These are phyloP conservation scores for Trichosanthes cucumerina DNA, from an alignment of 306 rosid genomes.

Conservation along the genomic window DNA sequence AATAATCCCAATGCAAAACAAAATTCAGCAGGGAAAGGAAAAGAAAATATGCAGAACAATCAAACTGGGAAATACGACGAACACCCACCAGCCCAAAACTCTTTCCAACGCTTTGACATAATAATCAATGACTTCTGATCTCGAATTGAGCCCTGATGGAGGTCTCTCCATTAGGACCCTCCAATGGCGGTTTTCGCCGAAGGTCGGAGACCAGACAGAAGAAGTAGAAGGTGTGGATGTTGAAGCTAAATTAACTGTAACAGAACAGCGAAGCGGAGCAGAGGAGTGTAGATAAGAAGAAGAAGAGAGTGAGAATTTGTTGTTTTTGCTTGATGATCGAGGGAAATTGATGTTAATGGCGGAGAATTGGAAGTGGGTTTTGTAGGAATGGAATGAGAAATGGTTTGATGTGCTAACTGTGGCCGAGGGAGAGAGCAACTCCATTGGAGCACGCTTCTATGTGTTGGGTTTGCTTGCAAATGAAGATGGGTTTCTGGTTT, in stretches of 20 bases:
- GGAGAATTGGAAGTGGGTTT: constrained; percentile 21
- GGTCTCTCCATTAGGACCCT: constrained; percentile 61
- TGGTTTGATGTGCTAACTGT: constrained; percentile 15
- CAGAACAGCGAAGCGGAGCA: constrained; percentile 13
- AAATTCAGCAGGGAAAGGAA: constrained; percentile 9
- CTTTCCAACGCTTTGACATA: constrained; percentile 41
- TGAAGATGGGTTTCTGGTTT: background rate
- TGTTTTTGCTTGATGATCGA: constrained; percentile 11
- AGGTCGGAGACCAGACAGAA: constrained; percentile 22
- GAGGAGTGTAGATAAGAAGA: constrained; percentile 14
- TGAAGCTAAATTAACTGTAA: constrained; percentile 23
- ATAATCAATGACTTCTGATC: constrained; percentile 36
- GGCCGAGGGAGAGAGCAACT: constrained; percentile 26
- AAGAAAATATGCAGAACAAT: background rate
- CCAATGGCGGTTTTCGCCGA: constrained; percentile 49
- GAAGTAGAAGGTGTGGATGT: constrained; percentile 24
- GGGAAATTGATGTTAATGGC: constrained; percentile 22
- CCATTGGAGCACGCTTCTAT: constrained; percentile 28
- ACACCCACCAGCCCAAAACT: constrained; percentile 51
- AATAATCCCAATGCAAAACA: constrained; percentile 13
- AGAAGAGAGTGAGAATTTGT: constrained; percentile 18
- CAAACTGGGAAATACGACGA: background rate
- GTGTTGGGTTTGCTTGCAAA: background rate
- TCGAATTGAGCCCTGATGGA: constrained; percentile 36
- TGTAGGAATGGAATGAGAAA: constrained; percentile 22